Conservation (phyloP, 148 eudicot species). For the Pharnaceum exiguum region DNA sequence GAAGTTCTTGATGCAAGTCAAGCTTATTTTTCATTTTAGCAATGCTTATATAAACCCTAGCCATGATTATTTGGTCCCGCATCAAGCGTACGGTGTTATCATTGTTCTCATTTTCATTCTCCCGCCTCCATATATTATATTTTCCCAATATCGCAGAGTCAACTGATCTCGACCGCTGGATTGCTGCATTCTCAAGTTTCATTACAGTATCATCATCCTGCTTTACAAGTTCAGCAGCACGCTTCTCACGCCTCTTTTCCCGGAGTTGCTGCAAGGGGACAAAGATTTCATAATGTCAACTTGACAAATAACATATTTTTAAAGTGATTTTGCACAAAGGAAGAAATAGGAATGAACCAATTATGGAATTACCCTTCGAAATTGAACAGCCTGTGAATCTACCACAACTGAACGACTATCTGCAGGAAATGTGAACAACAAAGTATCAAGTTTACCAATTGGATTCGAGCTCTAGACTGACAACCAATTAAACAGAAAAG, state of each 20-base stretch:
- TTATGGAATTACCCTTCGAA: conserved; percentile 61
- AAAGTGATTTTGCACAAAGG: conserved; percentile 2
- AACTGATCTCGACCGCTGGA: conserved; percentile 87
- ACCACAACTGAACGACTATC: conserved; percentile 41
- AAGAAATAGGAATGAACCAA: background rate
- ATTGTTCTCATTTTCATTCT: conserved; percentile 78
- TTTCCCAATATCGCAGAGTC: conserved; percentile 94
- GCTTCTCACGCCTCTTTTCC: conserved; percentile 74
- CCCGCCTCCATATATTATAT: conserved; percentile 91
- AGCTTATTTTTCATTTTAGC: conserved; percentile 73
- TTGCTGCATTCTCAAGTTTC: conserved; percentile 94
- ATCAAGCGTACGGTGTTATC: conserved; percentile 85
- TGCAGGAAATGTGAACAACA: conserved; percentile 25
- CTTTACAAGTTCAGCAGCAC: conserved; percentile 69
- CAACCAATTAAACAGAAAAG: background rate
- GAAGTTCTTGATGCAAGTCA: conserved; percentile 71
- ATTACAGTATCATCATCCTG: conserved; percentile 73
- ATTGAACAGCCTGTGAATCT: conserved; percentile 61
- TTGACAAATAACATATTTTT: conserved; percentile 3
- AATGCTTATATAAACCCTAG: conserved; percentile 76
- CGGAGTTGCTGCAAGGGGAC: conserved; percentile 60
- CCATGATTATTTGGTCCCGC: conserved; percentile 95
- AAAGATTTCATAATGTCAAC: conserved; percentile 4
- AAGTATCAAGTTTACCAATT: background rate
- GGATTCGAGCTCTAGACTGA: background rate